These are phyloP conservation scores for Aspergillus aculeatus DNA, from an alignment of 2,329 filamentous ascomycete genomes.

Conservation along the genomic window DNA sequence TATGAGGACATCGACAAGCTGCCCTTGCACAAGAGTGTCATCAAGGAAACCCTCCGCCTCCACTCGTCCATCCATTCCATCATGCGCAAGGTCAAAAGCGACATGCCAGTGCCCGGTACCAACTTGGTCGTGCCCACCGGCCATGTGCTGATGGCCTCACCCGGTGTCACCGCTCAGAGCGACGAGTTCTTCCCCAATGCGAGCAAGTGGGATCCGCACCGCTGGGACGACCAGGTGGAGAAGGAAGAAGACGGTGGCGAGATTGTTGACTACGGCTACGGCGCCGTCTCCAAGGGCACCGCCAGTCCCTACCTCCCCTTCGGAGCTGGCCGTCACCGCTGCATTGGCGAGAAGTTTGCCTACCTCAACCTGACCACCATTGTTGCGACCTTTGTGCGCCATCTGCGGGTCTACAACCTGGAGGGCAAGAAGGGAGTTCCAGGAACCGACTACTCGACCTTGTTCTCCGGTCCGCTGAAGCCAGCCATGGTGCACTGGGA, in stretches of 20 bases:
- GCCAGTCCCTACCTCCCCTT: constrained; percentile 67
- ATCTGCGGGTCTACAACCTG: constrained; percentile 60
- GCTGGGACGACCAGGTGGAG: constrained; percentile 52
- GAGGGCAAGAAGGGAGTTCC: constrained; percentile 58
- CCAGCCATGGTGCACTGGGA: constrained; percentile 20
- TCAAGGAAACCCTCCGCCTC: constrained; percentile 70
- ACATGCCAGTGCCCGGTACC: constrained; percentile 54
- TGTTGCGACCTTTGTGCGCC: constrained; percentile 59
- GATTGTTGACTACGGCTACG: constrained; percentile 62
- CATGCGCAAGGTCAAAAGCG: constrained; percentile 69
- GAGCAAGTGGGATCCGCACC: constrained; percentile 60
- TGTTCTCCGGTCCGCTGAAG: constrained; percentile 22
- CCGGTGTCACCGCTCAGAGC: constrained; percentile 63
- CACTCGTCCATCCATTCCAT: constrained; percentile 73
- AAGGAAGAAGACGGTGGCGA: constrained; percentile 51
- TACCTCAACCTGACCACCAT: constrained; percentile 69
- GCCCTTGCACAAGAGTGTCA: constrained; percentile 61
- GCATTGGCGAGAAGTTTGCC: constrained; percentile 75
- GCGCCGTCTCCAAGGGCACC: constrained; percentile 60
- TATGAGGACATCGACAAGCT: constrained; percentile 62
- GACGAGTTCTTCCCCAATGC: constrained; percentile 62
- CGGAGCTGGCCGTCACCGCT: constrained; percentile 69
- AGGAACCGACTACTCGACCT: constrained; percentile 60
- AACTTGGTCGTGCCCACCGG: constrained; percentile 73
- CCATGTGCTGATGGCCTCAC: constrained; percentile 77